A percentile compares a stretch with the other conserved stretches of the same genome.
phyloP scores from a whole-genome alignment of 169 alveolate genomes.

The Plasmodium cynomolgi region DNA sequence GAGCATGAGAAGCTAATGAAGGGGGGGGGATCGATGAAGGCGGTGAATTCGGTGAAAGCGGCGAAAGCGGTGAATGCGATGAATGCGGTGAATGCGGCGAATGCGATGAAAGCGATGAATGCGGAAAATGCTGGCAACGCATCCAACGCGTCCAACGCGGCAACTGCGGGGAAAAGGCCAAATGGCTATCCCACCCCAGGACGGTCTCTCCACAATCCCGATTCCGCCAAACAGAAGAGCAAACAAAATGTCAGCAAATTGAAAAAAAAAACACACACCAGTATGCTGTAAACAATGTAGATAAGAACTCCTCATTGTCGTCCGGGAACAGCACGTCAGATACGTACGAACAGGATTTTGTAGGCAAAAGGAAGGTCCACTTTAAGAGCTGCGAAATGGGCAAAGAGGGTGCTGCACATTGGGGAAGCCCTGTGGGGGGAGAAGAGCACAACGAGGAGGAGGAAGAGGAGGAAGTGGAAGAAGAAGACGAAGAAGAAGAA shows the following conservation, averaged over 20 bases:
- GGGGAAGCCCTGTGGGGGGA: not conserved
- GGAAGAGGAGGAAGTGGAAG: not conserved
- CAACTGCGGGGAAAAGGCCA: not conserved
- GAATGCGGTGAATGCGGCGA: not conserved
- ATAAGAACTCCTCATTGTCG: not conserved
- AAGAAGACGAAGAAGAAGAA: not conserved
- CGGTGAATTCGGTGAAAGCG: too few relatives aligned
- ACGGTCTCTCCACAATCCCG: not conserved
- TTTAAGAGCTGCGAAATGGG: not conserved
- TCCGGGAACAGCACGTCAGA: slow-evolving; percentile 32
- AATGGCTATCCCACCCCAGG: not conserved
- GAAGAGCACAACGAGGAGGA: not conserved
- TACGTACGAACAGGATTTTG: not conserved
- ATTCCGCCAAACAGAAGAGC: not conserved
- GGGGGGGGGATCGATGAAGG: not conserved
- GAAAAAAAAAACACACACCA: not conserved
- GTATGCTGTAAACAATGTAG: not conserved
- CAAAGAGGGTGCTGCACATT: not conserved
- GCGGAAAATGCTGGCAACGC: not conserved
- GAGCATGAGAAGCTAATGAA: slow-evolving; percentile 54
- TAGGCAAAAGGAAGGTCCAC: not conserved
- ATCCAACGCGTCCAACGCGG: not conserved
- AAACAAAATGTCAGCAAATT: slow-evolving; percentile 14
- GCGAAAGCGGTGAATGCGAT: not conserved
- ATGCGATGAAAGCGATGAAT: not conserved